A percentile compares a stretch with the other conserved stretches of the same genome.
These are phyloP conservation scores for Elsinoe fawcettii DNA, from an alignment of 2,329 filamentous ascomycete genomes.

Conservation along the genomic window DNA sequence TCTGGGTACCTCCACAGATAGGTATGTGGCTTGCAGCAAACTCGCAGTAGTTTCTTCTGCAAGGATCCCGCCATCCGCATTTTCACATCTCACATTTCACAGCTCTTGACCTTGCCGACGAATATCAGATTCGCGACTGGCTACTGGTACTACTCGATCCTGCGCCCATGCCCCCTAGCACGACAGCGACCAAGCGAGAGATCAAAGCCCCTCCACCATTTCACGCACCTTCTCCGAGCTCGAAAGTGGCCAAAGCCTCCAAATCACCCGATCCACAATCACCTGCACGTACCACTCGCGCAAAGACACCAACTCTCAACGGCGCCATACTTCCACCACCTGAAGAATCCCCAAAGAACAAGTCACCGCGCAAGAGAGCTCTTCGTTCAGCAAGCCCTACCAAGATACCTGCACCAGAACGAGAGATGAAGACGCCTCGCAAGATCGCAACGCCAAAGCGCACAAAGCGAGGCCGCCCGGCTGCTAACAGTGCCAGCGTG, in stretches of 20 bases:
- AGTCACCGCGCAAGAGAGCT: conserved; percentile 43
- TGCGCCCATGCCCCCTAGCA: conserved; percentile 60
- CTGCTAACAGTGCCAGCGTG: conserved; percentile 24
- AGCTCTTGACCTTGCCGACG: conserved; percentile 74
- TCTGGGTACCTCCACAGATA: conserved; percentile 81
- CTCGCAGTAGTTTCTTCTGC: background rate
- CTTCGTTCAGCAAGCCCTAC: conserved; percentile 53
- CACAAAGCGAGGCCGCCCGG: conserved; percentile 37
- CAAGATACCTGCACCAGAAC: conserved; percentile 35
- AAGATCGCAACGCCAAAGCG: conserved; percentile 46
- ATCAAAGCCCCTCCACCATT: conserved; percentile 79
- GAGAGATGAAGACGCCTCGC: conserved; percentile 28
- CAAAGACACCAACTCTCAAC: conserved; percentile 10
- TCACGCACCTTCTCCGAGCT: conserved; percentile 25
- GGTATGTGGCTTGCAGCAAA: conserved; percentile 38
- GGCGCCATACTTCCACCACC: conserved; percentile 16
- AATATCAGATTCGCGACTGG: conserved; percentile 82
- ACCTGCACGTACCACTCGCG: conserved; percentile 15
- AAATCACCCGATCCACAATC: conserved; percentile 26
- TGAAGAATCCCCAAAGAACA: conserved; percentile 25
- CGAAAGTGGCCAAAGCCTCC: conserved; percentile 1
- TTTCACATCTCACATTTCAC: conserved; percentile 26
- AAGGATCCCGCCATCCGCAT: background rate
- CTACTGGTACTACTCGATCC: conserved; percentile 87
- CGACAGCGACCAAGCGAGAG: conserved; percentile 52